Base-by-base conservation (phyloP, 2,329 filamentous ascomycete genomes). In the Aspergillus phoenicis region DNA sequence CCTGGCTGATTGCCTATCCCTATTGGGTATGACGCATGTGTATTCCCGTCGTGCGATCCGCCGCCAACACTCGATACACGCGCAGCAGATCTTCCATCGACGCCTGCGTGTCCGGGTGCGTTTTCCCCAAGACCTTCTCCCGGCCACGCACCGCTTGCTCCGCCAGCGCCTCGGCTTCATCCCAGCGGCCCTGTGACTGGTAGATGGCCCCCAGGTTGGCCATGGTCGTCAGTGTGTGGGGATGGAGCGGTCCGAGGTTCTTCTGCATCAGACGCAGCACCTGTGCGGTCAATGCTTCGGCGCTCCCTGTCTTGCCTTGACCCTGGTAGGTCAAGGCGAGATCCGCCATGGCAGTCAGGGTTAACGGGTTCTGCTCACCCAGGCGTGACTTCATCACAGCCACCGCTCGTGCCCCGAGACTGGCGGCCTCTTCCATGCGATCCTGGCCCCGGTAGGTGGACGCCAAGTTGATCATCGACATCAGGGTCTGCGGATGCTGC, bases 401-500 rank as follows among this genome's bases (percentile, higher is more conserved):
- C 30, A 60, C 49, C 3, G 33, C 58, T 24, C 30, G 59, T 24
- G 48, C 24, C 11, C 61, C 57, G 1, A 62, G 48, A 2, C 22
- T 10, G 20, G 49, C 53, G 17, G 58, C 61, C 17, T 56, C 55
- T 1, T 20, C 45, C 4, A 61, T n/a, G 11, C 61, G 58, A 8
- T 52, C 52, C 30, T 63, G 58, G 24, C 43, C 20, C 2, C 59
- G 45, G 33, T 58, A 58, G 15, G 61, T 63, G 13, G 52, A 52
- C 2, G 62, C 60, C 0, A 64, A 52, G 15, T 63, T 64, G 2
- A 22, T 55, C 56, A 54, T 57, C 8, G 52, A 47, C 43, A 52
- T 57, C 30, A 64, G 28, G 2, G 63, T 61, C 28, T 52, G 24
- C 4, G 63, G 63, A 52, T 63, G 61, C 22, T 62, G n/a, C 8